Evolutionary conservation across 2,329 filamentous ascomycete genomes (phyloP).

Genomic region (Fusarium scirpi): DNA sequence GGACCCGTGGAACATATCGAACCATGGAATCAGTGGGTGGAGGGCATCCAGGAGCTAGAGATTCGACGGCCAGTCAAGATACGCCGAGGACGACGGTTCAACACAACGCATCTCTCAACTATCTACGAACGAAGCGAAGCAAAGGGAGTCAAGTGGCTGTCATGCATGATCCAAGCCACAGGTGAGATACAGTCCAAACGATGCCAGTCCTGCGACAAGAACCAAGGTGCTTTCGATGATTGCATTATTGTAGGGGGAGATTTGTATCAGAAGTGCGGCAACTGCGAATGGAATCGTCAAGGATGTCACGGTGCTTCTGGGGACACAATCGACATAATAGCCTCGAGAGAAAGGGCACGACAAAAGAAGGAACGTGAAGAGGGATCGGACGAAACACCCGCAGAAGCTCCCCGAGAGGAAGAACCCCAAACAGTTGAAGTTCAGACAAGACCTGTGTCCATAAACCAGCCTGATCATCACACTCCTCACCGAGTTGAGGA

Average conservation of each 20-base stretch:
- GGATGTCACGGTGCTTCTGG: constrained; percentile 52
- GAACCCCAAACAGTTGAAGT: constrained; percentile 23
- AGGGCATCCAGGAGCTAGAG: constrained; percentile 53
- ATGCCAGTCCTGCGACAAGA: constrained; percentile 58
- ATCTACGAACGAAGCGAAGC: constrained; percentile 58
- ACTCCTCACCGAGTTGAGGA: constrained; percentile 1
- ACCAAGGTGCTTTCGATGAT: constrained; percentile 58
- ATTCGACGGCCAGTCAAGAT: constrained; percentile 57
- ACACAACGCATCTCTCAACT: constrained; percentile 52
- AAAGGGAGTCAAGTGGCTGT: constrained; percentile 60
- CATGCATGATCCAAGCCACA: constrained; percentile 64
- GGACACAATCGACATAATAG: constrained; percentile 37
- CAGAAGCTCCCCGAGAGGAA: constrained; percentile 2
- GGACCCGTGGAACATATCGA: constrained; percentile 54
- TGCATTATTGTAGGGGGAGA: constrained; percentile 59
- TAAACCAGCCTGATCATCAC: neutral
- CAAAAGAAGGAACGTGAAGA: constrained; percentile 21
- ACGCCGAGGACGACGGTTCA: constrained; percentile 58
- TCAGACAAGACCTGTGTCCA: constrained; percentile 14
- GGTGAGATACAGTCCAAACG: constrained; percentile 56
- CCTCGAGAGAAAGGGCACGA: constrained; percentile 34
- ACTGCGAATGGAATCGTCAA: constrained; percentile 63
- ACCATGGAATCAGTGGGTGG: constrained; percentile 56
- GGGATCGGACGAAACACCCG: neutral
- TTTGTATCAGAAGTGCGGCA: constrained; percentile 62